These are phyloP conservation scores for Pistacia vera DNA, from an alignment of 345 rosid species.

Conservation along the genomic window DNA sequence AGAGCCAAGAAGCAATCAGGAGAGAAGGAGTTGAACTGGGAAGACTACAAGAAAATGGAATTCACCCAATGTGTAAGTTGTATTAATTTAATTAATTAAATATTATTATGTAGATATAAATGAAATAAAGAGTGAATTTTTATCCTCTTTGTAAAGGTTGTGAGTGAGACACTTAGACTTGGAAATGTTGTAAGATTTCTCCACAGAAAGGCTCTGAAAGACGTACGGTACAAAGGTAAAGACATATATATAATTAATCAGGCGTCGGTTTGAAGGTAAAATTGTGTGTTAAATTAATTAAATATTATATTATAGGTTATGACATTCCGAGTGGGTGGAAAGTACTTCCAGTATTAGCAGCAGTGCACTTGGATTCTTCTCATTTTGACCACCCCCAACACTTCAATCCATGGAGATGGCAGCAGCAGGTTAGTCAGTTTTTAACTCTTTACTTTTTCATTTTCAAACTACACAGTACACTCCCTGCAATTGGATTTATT, in stretches of 20 bases:
- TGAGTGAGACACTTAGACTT: constrained; percentile 88
- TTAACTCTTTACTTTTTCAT: background rate
- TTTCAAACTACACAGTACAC: too few species aligned
- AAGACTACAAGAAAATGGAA: constrained; percentile 97
- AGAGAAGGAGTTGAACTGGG: constrained; percentile 75
- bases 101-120: too few species aligned
- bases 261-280: constrained; percentile 10
- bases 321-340: constrained; percentile 99
- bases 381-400: constrained; percentile 74
- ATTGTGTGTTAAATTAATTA: background rate
- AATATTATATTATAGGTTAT: constrained; percentile 52
- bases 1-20: constrained; percentile 59
- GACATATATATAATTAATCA: background rate
- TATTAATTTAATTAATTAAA: too few species aligned
- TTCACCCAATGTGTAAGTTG: constrained; percentile 90
- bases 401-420: constrained; percentile 96
- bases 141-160: constrained; percentile 48
- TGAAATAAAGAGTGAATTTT: too few species aligned
- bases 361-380: constrained; percentile 86
- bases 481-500: too few species aligned
- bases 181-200: constrained; percentile 97
- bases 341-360: constrained; percentile 96
- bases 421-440: constrained; percentile 52
- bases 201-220: constrained; percentile 86
- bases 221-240: constrained; percentile 78